Evolutionary conservation across 1,284 basidiomycete genomes (phyloP), one percentile per base, ranked within the genome.

Genomic region (Rhodotorula sp.): DNA sequence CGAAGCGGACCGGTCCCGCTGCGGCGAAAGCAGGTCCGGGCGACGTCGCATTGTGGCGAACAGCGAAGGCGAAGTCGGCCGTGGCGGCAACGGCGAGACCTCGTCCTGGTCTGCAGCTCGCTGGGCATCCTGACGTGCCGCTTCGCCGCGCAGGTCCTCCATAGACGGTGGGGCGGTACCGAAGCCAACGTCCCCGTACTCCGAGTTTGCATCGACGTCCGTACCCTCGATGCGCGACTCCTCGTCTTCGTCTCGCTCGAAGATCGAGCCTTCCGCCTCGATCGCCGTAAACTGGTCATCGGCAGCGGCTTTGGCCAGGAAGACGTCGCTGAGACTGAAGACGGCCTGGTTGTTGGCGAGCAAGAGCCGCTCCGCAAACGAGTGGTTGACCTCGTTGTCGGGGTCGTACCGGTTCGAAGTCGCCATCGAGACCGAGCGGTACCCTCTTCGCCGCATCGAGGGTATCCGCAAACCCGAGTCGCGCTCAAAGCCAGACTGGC

Each of bases 251-350:
- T 86, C 85, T 21, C 81, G 81, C 43, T 80, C 81, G 69, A 65
- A 76, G 75, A 48, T 73, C 86, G 55, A 84, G 84, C 77, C 86
- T 73, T 91, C 90, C 76, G 76, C 78, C 45, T 75, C 78, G 49
- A 77, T 68, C 15, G 80, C 80, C 34, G 79, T 78, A 56, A 79
- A 78, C 28, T 78, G 71, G 52, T 91, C 90, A 77, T 94, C 93
- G 15, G 88, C 90, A 70, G 93, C 92, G 5, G 93, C 93, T 31
- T 92, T 89, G 16, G 93, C 92, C 69, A 95, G 90, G 93, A 93
- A 95, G 21, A 95, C 83, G 81, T 95, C 93, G 7, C 91, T 90
- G 75, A 95, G 90, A 73, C 89, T 90, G 62, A 90, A 92, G 12
- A 94, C 91, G 2, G 90, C 89, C 78, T 92, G 90, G 80, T 94